phyloP scores from a whole-genome alignment of 2,329 filamentous ascomycete species.

The Fusarium sp. region DNA sequence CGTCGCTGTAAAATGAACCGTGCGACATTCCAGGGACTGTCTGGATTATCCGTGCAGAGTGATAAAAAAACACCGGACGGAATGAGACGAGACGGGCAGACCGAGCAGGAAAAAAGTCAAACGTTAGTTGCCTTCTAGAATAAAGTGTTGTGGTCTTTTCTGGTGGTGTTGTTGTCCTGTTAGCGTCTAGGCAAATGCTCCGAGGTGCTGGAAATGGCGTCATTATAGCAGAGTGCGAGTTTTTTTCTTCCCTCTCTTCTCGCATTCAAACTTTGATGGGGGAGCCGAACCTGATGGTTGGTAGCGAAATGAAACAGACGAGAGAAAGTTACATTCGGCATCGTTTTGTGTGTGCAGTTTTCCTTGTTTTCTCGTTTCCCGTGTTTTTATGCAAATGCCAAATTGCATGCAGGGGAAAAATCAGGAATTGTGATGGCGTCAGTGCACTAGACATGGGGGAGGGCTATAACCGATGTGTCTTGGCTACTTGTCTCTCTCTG shows the following conservation, averaged over 20 bases:
- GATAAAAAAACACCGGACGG: neutral
- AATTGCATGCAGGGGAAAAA: slow-evolving; percentile 30
- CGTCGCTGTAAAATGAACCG: neutral
- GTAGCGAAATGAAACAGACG: neutral
- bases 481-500: neutral
- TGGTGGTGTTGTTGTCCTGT: slow-evolving; percentile 2
- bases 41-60: neutral
- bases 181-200: neutral
- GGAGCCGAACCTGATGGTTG: neutral
- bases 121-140: slow-evolving; percentile 4
- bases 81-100: slow-evolving; percentile 5
- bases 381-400: slow-evolving; percentile 9
- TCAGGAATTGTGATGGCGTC: slow-evolving; percentile 31
- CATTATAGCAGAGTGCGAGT: slow-evolving; percentile 14
- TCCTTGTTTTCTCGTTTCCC: slow-evolving; percentile 7
- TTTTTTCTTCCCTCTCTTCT: neutral
- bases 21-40: slow-evolving; percentile 13
- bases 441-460: slow-evolving; percentile 24
- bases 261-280: neutral
- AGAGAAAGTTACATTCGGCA: neutral
- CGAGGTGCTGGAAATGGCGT: slow-evolving; percentile 14
- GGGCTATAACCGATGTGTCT: slow-evolving; percentile 16
- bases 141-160: slow-evolving; percentile 5
- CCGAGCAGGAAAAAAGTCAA: neutral
- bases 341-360: neutral